Percentiles rank a stretch among this genome's conserved stretches.
phyloP scores from a whole-genome alignment of 75 land plant genomes.

The Picea glauca region DNA sequence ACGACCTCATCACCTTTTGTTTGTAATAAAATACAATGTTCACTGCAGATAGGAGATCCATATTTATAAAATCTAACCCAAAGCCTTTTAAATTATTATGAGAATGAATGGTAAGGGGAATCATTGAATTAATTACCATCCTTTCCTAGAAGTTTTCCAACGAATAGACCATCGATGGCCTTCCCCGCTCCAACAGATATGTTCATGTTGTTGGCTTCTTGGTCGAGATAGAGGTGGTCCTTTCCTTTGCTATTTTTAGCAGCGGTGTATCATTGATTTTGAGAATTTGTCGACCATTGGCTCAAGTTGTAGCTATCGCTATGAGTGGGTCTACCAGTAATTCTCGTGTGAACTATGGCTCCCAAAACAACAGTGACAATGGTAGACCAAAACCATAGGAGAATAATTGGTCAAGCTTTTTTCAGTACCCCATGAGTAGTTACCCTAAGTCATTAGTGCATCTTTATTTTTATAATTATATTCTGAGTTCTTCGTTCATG shows the following conservation, averaged over 20 bases:
- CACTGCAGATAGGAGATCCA: constrained; percentile 36
- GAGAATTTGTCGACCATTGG: no score
- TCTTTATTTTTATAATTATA: no score
- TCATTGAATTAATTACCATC: constrained; percentile 46
- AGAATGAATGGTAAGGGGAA: background rate
- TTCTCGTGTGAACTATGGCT: no score
- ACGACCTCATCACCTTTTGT: constrained; percentile 89
- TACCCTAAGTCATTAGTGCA: no score
- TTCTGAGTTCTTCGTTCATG: no score
- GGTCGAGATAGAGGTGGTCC: constrained; percentile 82
- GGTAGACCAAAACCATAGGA: no score
- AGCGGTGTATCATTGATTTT: background rate
- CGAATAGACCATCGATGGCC: constrained; percentile 80
- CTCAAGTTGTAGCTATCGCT: no score
- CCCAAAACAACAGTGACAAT: no score
- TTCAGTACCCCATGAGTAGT: no score
- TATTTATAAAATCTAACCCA: background rate
- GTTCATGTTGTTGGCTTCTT: constrained; percentile 86
- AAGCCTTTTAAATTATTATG: background rate
- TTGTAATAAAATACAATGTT: constrained; percentile 93
- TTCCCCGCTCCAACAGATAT: constrained; percentile 81
- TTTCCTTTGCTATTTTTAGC: constrained; percentile 73
- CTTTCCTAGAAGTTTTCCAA: constrained; percentile 79
- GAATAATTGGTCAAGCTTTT: no score
- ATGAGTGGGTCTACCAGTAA: no score